These are phyloP conservation scores for Tranzscheliella williamsii DNA, from an alignment of 1,284 basidiomycete genomes.

Conservation along the genomic window DNA sequence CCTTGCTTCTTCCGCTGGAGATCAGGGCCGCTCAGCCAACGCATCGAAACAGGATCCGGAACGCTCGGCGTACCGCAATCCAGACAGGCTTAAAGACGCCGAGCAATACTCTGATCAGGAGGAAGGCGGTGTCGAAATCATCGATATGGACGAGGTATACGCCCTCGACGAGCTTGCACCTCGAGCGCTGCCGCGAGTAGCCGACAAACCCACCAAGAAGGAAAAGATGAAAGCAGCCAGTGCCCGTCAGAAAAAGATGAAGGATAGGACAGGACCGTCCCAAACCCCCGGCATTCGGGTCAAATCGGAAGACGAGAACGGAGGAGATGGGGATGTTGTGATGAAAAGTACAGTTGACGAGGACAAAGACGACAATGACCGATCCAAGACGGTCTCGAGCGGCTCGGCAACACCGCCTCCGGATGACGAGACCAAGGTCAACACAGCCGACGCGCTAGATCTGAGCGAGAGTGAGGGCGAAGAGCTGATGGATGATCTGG, in stretches of 20 bases:
- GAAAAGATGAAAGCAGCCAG: conserved; percentile 59
- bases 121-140: conserved; percentile 44
- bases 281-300: conserved; percentile 15
- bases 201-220: conserved; percentile 50
- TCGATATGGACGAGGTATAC: conserved; percentile 81
- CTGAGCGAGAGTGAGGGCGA: conserved; percentile 83
- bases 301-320: conserved; percentile 30
- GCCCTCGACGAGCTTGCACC: conserved; percentile 87
- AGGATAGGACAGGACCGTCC: conserved; percentile 41
- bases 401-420: conserved; percentile 16
- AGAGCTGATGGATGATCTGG: conserved; percentile 80
- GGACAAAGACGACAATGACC: background rate
- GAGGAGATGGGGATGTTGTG: conserved; percentile 3
- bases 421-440: conserved; percentile 62
- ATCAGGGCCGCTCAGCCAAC: conserved; percentile 2
- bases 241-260: conserved; percentile 62
- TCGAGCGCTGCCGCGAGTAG: conserved; percentile 70
- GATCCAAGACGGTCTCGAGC: conserved; percentile 6
- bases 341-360: background rate
- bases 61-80: conserved; percentile 33
- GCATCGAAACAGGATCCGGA: conserved; percentile 24
- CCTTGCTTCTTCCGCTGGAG: conserved; percentile 8
- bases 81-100: conserved; percentile 39
- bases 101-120: conserved; percentile 40
- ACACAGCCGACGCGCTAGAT: conserved; percentile 74